These are phyloP conservation scores for Epichloe festucae DNA, from an alignment of 2,329 filamentous ascomycete genomes.

Conservation along the genomic window DNA sequence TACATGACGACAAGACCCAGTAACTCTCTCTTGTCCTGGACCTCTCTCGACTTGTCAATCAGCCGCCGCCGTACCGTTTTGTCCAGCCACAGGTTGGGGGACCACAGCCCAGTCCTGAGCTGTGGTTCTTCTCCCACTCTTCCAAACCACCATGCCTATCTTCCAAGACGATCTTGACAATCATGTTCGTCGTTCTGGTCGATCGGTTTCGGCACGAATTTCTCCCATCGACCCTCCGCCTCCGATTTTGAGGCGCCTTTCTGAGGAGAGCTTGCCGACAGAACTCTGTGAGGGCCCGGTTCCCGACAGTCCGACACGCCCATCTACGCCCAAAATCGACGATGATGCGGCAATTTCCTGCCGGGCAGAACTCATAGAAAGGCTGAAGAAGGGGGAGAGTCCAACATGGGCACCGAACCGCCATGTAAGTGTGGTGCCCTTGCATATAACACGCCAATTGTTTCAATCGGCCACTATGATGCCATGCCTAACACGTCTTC, in stretches of 20 bases:
- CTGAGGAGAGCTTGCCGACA: conserved; percentile 48
- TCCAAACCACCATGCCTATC: conserved; percentile 37
- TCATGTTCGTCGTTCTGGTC: conserved; percentile 15
- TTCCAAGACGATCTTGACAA: conserved; percentile 37
- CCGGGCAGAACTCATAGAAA: conserved; percentile 68
- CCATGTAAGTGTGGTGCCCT: conserved; percentile 32
- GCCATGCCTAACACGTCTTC: neutral
- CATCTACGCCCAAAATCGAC: conserved; percentile 12
- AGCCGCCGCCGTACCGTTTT: conserved; percentile 1
- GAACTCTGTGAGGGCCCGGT: conserved; percentile 48
- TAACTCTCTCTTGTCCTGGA: neutral
- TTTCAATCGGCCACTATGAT: neutral
- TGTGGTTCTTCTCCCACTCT: conserved; percentile 19
- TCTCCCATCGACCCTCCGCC: conserved; percentile 9
- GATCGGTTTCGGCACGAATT: conserved; percentile 12
- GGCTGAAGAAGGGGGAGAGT: conserved; percentile 64
- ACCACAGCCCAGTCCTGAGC: conserved; percentile 14
- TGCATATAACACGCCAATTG: neutral
- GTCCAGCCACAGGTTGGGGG: conserved; percentile 7
- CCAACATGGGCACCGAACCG: conserved; percentile 59
- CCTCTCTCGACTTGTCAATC: neutral
- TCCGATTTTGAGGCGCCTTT: conserved; percentile 22
- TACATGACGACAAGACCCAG: neutral
- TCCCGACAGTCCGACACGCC: conserved; percentile 25
- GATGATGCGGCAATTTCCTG: conserved; percentile 34